Evolutionary conservation across 202 grass and related monocot genomes (phyloP), one percentile per base, ranked within the genome.

Genomic region (Dendrocalamus latiflorus): DNA sequence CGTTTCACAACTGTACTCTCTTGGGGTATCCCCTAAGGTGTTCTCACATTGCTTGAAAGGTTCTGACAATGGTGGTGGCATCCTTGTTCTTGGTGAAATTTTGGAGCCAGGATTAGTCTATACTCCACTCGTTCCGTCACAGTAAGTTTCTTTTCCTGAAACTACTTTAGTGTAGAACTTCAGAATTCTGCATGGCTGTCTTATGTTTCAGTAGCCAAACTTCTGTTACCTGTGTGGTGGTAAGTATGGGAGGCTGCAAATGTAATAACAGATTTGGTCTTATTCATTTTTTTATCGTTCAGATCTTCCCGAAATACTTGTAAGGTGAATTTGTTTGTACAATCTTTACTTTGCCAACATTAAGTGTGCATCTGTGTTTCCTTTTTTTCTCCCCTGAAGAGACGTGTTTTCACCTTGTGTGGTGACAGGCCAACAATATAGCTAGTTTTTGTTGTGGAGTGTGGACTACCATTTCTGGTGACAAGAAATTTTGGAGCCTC

Each of bases 1-100:
- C 26, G 48, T 99, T 74, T 96, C 96, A 28, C 96, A 99, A 53
- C 65, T 99, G 50, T 89, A 84, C 51, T 85, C 89, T 77, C 71
- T 75, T 73, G 96, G 96, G n/a, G 91, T 95, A 42, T 79, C 91
- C 53, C 96, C 91, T 65, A 95, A 87, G 80, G 91, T 89, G 15
- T 99, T 99, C 54, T 99, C 96, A 49, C 96, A 99, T 84, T 99
- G 96, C 89, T 84, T 99, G 73, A 95, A 93, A 85, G 96, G 96
- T 62, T 93, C 93, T 62, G 89, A 95, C 10, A 93, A 86, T 87
- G 93, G 96, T 47, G 96, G 96, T 72, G 96, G 96, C 28, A 89
- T 99, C 86, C 87, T 99, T 81, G 96, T 99, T 74, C 91, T 99
- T 81, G 96, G 96, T 44, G 83, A 94, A 88, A 95, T 99, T 84